Conservation (phyloP, 768 basidiomycete species). For the Mycena venus region DNA sequence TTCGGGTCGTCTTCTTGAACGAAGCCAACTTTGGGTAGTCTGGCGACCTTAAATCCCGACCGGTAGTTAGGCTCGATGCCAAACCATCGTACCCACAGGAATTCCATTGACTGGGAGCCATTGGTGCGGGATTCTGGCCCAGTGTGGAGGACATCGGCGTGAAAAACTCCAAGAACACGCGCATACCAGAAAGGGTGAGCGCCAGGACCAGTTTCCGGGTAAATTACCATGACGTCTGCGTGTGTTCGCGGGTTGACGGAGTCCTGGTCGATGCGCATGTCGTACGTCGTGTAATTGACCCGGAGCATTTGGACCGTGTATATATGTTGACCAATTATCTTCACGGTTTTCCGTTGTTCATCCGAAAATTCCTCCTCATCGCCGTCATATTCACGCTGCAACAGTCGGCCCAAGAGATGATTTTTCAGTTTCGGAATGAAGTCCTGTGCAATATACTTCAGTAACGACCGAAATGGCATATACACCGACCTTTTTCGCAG, state of each 20-base stretch:
- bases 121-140: not conserved
- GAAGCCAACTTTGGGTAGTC: conserved; percentile 1
- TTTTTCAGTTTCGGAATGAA: conserved; percentile 38
- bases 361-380: conserved; percentile 33
- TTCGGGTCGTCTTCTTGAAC: not conserved
- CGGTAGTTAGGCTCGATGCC: not conserved
- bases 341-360: not conserved
- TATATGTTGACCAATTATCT: conserved; percentile 28
- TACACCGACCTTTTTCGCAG: not conserved
- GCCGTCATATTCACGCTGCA: conserved; percentile 25
- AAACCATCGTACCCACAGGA: conserved; percentile 48
- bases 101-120: conserved; percentile 32
- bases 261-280: conserved; percentile 51
- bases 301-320: conserved; percentile 42
- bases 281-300: conserved; percentile 55
- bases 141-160: conserved; percentile 21
- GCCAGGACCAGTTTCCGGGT: conserved; percentile 10
- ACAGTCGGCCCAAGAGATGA: conserved; percentile 40
- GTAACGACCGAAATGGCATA: not conserved
- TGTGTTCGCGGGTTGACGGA: conserved; percentile 44
- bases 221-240: conserved; percentile 41
- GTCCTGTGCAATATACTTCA: conserved; percentile 1
- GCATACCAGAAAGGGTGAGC: conserved; percentile 22
- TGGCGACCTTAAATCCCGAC: not conserved
- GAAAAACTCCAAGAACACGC: conserved; percentile 35